Evolutionary conservation across 2,329 filamentous ascomycete species (phyloP).

Genomic region (Colletotrichum sp.): DNA sequence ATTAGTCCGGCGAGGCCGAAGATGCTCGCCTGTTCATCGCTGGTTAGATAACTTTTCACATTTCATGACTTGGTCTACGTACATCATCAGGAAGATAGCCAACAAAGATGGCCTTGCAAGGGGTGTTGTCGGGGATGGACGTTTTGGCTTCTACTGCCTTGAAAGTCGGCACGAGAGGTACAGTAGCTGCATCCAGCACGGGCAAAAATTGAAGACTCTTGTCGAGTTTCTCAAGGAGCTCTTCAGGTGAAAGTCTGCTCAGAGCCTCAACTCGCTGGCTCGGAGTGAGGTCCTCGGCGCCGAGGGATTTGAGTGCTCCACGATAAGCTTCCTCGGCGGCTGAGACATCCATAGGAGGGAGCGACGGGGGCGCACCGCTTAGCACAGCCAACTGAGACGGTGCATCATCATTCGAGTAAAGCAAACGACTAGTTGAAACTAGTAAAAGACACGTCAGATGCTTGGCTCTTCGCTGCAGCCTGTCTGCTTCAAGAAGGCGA

Average conservation of each 20-base stretch:
- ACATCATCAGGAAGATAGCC: neutral
- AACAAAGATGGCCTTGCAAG: neutral
- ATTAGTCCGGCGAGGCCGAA: neutral
- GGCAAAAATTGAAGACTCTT: neutral
- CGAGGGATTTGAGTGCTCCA: neutral
- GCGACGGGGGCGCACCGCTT: neutral
- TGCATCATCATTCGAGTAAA: neutral
- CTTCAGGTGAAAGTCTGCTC: neutral
- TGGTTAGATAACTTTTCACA: neutral
- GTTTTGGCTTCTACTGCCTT: neutral
- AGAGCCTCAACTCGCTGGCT: neutral
- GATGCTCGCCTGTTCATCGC: neutral
- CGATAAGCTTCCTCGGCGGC: neutral
- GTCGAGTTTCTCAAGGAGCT: neutral
- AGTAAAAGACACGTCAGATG: neutral
- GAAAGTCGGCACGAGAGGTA: neutral
- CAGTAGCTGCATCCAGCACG: neutral
- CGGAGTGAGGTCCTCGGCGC: neutral
- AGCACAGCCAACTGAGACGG: neutral
- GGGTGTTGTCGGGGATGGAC: neutral
- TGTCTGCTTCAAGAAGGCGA: neutral
- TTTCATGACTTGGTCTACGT: neutral
- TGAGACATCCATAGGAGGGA: neutral
- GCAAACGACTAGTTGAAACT: neutral
- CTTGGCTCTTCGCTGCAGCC: neutral